Evolutionary conservation across 2,329 filamentous ascomycete species (phyloP).

Genomic region (Colletotrichum lindemuthianum): DNA sequence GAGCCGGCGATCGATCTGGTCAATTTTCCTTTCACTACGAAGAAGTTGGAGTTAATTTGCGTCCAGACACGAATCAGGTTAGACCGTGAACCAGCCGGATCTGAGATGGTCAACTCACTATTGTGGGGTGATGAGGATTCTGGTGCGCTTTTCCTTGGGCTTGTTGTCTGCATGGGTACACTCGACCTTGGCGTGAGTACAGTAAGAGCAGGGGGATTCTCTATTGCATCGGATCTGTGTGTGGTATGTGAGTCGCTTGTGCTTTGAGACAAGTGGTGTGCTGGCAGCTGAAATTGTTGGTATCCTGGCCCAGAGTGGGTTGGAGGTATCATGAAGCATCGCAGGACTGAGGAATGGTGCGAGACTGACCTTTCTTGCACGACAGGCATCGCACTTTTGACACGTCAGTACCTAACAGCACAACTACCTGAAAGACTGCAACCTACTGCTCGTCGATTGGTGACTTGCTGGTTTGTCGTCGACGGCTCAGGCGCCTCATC

Average conservation of each 20-base stretch:
- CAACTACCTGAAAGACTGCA: neutral
- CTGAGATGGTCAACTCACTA: slow-evolving; percentile 43
- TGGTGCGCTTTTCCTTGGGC: slow-evolving; percentile 49
- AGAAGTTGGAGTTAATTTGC: neutral
- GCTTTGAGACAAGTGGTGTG: neutral
- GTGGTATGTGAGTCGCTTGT: neutral
- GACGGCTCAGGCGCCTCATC: slow-evolving; percentile 21
- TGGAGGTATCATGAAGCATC: neutral
- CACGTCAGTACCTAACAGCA: neutral
- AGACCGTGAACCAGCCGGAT: too few relatives aligned
- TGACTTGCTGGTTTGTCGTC: slow-evolving; percentile 8
- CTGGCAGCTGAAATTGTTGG: too few relatives aligned
- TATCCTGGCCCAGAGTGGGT: neutral
- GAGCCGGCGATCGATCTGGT: slow-evolving; percentile 49
- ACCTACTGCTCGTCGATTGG: slow-evolving; percentile 35
- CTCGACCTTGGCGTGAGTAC: slow-evolving; percentile 48
- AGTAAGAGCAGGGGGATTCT: slow-evolving; percentile 49
- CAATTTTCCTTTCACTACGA: slow-evolving; percentile 50
- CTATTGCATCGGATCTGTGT: slow-evolving; percentile 50
- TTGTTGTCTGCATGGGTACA: slow-evolving; percentile 46
- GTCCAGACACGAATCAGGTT: neutral
- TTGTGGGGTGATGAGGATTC: slow-evolving; percentile 49
- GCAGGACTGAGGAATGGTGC: too few relatives aligned
- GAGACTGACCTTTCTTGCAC: slow-evolving; percentile 45
- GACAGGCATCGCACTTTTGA: slow-evolving; percentile 45